A percentile compares a stretch with the other conserved stretches of the same genome.
phyloP scores from a whole-genome alignment of 2,329 filamentous ascomycete species.

The Pseudocercospora cruenta region DNA sequence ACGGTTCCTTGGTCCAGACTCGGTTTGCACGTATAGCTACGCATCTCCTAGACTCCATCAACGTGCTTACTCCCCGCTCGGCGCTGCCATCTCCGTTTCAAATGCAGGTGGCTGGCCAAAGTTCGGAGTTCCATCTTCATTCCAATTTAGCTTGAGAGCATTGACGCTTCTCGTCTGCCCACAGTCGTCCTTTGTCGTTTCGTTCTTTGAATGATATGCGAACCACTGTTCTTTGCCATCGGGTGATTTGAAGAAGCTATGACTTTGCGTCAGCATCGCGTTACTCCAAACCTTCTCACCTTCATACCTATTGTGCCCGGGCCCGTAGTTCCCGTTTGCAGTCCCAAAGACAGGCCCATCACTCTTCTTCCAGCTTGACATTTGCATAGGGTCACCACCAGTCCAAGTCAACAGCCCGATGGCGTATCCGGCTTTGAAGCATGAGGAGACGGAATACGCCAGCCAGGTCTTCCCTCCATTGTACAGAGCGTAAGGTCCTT shows the following conservation, averaged over 20 bases:
- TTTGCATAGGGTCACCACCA: constrained; percentile 10
- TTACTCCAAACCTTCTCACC: neutral
- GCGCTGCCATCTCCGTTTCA: constrained; percentile 2
- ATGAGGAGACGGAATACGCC: constrained; percentile 10
- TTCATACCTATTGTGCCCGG: constrained; percentile 13
- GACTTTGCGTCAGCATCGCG: neutral
- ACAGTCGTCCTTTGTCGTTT: constrained; percentile 6
- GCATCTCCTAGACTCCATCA: neutral
- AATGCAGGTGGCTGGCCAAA: constrained; percentile 9
- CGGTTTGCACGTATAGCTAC: neutral
- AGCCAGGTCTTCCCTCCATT: neutral
- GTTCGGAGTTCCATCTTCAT: constrained; percentile 11
- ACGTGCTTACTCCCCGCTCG: constrained; percentile 10
- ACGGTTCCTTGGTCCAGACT: too few species aligned
- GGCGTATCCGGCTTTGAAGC: constrained; percentile 4
- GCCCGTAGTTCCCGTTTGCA: constrained; percentile 17
- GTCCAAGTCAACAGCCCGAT: constrained; percentile 8
- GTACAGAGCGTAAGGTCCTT: constrained; percentile 11
- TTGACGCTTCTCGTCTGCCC: constrained; percentile 6
- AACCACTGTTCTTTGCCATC: constrained; percentile 16
- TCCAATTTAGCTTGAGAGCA: constrained; percentile 9
- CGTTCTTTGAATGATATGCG: constrained; percentile 12
- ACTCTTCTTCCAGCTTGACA: constrained; percentile 9
- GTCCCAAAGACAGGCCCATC: constrained; percentile 10
- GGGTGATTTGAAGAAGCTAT: constrained; percentile 10